Percentiles rank a stretch among this genome's conserved stretches.
These are phyloP conservation scores for Sugiyamaella sp. DNA, from an alignment of 1,139 yeast species.

Conservation along the genomic window DNA sequence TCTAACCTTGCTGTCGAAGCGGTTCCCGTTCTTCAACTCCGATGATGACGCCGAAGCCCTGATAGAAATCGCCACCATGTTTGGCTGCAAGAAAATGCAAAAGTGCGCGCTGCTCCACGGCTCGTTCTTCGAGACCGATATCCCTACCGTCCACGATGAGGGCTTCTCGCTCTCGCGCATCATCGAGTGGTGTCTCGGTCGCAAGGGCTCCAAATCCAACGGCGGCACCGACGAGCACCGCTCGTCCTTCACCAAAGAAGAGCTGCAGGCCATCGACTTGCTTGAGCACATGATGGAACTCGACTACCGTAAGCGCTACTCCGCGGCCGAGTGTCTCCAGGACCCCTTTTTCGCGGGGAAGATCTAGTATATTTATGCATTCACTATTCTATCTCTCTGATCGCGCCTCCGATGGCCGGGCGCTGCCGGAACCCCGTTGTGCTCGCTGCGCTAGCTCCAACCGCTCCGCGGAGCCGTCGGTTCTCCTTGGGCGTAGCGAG, in stretches of 20 bases:
- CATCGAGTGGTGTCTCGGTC: slow-evolving; percentile 44
- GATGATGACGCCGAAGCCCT: slow-evolving; percentile 92
- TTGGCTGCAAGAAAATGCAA: slow-evolving; percentile 75
- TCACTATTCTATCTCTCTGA: no score
- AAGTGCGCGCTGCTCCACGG: slow-evolving; percentile 87
- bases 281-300: slow-evolving; percentile 57
- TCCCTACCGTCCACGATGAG: slow-evolving; percentile 48
- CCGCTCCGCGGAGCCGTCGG: neutral
- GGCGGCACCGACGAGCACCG: slow-evolving; percentile 35
- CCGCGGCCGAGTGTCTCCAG: slow-evolving; percentile 59
- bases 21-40: slow-evolving; percentile 87
- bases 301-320: slow-evolving; percentile 57
- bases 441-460: no score
- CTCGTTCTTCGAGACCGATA: slow-evolving; percentile 73
- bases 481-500: neutral
- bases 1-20: slow-evolving; percentile 66
- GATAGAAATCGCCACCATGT: slow-evolving; percentile 79
- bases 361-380: slow-evolving; percentile 18
- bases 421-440: no score
- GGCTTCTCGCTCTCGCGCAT: slow-evolving; percentile 43
- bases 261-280: slow-evolving; percentile 52
- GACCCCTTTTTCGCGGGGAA: slow-evolving; percentile 52
- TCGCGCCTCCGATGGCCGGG: no score
- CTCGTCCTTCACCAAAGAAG: slow-evolving; percentile 33
- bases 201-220: slow-evolving; percentile 19